Evolutionary conservation across 805 yeast species (phyloP).

Genomic region (Vanderwaltozyma polyspora): DNA sequence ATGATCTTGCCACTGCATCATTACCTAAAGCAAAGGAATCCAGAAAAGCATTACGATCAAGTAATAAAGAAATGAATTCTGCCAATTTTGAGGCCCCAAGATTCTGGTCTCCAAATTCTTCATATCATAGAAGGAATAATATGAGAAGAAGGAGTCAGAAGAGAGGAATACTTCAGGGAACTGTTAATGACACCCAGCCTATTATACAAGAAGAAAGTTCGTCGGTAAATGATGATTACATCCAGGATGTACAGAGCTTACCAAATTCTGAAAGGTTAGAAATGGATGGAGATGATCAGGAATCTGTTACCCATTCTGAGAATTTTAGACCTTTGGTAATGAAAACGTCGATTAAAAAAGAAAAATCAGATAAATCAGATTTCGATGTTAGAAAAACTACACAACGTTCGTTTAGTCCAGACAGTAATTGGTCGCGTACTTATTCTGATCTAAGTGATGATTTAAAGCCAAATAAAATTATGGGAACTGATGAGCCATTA

Average conservation of each 20-base stretch:
- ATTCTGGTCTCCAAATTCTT: conserved; percentile 8
- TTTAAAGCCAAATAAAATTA: background rate
- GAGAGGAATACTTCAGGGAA: conserved; percentile 12
- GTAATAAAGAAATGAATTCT: conserved; percentile 12
- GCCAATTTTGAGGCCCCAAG: conserved; percentile 16
- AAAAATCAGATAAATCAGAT: no score
- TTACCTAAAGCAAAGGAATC: conserved; percentile 9
- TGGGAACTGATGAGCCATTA: background rate
- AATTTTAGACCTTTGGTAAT: no score
- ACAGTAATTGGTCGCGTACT: conserved; percentile 3
- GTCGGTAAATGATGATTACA: conserved; percentile 3
- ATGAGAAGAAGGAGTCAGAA: conserved; percentile 15
- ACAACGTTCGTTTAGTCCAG: conserved; percentile 3
- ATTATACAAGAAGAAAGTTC: conserved; percentile 26
- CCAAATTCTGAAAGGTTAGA: conserved; percentile 1
- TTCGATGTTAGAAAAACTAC: no score
- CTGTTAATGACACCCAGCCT: conserved; percentile 16
- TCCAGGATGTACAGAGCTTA: no score
- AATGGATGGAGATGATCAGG: no score
- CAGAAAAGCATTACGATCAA: conserved; percentile 8
- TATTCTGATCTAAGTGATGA: background rate
- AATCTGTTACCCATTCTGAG: no score
- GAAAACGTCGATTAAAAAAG: no score
- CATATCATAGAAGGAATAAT: conserved; percentile 7
- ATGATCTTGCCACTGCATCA: conserved; percentile 29